Evolutionary conservation across 208 protist species (phyloP), one percentile per base, ranked within the genome.

Genomic region (Spongospora subterranea): DNA sequence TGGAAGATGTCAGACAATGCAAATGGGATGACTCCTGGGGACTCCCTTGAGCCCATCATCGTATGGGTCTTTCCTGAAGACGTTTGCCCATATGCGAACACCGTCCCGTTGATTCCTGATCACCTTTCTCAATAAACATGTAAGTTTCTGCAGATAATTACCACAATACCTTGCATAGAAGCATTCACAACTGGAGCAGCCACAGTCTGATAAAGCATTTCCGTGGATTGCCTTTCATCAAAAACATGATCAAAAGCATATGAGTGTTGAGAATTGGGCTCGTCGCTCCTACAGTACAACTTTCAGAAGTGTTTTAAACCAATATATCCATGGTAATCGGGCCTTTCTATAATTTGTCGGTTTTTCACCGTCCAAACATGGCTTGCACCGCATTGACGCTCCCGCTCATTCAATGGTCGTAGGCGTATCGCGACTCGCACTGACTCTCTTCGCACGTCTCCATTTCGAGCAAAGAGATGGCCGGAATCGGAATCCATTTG

Each of bases 191-290:
- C 46, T 89, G 45, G 35, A 89, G 53, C 88, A 20, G 88, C 88
- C 6, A 82, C 76, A 46, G 53, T 39, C 39, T 89, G 53, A 89
- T 66, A 77, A 40, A 66, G 11, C 6, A 35, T 17, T 89, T 54
- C 88, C 17, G 45, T 89, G 13, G 60, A 41, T 32, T 46, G 54
- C 6, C 17, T 76, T 35, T 50, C 89, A 40, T 50, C 89, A 40
- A 91, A 91, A n/a, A 91, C 89, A 88, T 66, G 89, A 32, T 91
- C 89, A 90, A 77, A 91, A n/a, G 89, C 39, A 91, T 88, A 91
- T 32, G 1, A 90, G n/a, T 39, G 32, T 50, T 91, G 54, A 41
- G 66, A 41, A 29, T 88, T 90, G 11, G 20, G 29, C 17, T 82
- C 38, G 45, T 91, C 89, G 1, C 24, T 45, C 17, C 66, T 38